Percentiles rank a stretch among this genome's conserved stretches.
Evolutionary conservation across 78 protist genomes (phyloP).

Genomic region (Monosiga brevicollis): DNA sequence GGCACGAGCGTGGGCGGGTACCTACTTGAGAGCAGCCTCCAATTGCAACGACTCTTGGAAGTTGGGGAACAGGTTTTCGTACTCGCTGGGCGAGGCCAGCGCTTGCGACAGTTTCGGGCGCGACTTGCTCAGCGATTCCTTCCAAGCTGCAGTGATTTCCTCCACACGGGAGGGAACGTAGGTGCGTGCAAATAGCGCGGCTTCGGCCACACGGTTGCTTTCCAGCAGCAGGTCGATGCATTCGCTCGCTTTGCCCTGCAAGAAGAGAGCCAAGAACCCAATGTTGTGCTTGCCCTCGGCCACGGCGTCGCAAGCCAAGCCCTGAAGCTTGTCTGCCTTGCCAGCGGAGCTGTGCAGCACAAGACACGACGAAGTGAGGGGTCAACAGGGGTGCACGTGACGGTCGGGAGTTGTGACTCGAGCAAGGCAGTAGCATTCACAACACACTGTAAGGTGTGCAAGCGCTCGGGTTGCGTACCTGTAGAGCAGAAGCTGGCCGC

Average conservation of each 20-base stretch:
- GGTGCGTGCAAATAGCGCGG: conserved; percentile 87
- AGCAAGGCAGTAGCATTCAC: too few species aligned
- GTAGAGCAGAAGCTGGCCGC: conserved; percentile 70
- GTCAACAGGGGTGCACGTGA: too few species aligned
- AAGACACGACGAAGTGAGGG: too few species aligned
- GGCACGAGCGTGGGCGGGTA: background rate
- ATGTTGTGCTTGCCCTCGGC: conserved; percentile 46
- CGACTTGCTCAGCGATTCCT: background rate
- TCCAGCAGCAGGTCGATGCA: conserved; percentile 61
- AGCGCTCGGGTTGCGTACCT: background rate
- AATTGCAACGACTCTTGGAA: background rate
- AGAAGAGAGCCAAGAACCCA: conserved; percentile 34
- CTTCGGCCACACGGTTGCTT: conserved; percentile 72
- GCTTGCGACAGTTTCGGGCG: conserved; percentile 1
- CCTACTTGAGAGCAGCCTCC: background rate
- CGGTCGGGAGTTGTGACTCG: too few species aligned
- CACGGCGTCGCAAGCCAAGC: conserved; percentile 32
- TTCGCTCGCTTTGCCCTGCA: conserved; percentile 26
- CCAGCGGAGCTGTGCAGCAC: conserved; percentile 43
- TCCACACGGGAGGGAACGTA: conserved; percentile 37
- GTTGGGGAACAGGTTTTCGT: conserved; percentile 66
- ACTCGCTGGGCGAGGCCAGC: conserved; percentile 61
- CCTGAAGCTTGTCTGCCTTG: conserved; percentile 20
- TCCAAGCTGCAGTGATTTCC: background rate
- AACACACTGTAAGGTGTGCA: too few species aligned